Evolutionary conservation across 192 early-diverging fungal species (phyloP).

Genomic region (Coemansia sp.): DNA sequence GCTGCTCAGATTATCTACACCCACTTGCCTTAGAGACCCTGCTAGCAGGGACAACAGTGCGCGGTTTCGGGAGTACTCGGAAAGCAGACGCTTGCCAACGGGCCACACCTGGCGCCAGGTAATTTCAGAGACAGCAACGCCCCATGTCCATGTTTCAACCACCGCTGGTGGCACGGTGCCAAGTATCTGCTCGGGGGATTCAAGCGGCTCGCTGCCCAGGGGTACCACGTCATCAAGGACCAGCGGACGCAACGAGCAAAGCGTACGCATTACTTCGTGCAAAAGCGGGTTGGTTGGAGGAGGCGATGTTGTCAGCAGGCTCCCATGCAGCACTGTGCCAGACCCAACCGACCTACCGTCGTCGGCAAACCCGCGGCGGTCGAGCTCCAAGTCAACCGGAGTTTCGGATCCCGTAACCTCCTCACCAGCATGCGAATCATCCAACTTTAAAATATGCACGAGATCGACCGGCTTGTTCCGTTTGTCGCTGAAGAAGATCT

Average conservation of each 20-base stretch:
- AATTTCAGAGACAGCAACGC: constrained; percentile 22
- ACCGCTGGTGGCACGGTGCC: constrained; percentile 10
- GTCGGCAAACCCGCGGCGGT: constrained; percentile 52
- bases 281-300: constrained; percentile 9
- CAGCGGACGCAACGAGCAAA: constrained; percentile 24
- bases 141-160: constrained; percentile 26
- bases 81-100: constrained; percentile 27
- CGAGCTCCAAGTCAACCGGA: constrained; percentile 77
- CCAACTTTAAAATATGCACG: constrained; percentile 77
- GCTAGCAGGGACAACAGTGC: constrained; percentile 3
- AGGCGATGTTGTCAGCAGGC: background rate
- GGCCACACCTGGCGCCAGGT: constrained; percentile 28
- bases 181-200: constrained; percentile 5
- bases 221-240: constrained; percentile 23
- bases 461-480: constrained; percentile 83
- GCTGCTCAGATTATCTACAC: background rate
- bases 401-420: constrained; percentile 70
- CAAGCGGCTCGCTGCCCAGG: background rate
- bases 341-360: background rate
- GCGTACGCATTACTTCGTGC: background rate
- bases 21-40: background rate
- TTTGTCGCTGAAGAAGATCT: constrained; percentile 76
- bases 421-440: constrained; percentile 62
- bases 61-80: constrained; percentile 32
- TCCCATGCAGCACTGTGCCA: background rate